These are phyloP conservation scores for Penicillium tannophilum DNA, from an alignment of 495 filamentous ascomycete species.

Conservation along the genomic window DNA sequence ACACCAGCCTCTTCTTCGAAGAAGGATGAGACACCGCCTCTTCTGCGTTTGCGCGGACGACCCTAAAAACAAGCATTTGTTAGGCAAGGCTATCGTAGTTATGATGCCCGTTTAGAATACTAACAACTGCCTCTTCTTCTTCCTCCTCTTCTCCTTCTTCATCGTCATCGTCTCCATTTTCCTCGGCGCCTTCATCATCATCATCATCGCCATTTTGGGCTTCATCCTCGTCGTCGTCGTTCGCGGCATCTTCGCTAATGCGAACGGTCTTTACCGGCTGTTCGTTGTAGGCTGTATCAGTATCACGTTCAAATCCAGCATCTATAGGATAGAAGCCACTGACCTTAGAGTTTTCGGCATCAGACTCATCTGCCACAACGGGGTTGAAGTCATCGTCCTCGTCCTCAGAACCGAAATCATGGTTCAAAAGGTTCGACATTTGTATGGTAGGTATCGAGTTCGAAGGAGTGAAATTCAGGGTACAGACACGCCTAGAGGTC, in stretches of 20 bases:
- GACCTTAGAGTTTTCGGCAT: conserved; percentile 60
- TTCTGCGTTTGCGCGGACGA: conserved; percentile 76
- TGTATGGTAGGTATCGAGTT: conserved; percentile 17
- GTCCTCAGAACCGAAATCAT: conserved; percentile 69
- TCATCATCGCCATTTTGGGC: conserved; percentile 55
- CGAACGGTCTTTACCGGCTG: conserved; percentile 49
- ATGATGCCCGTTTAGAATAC: conserved; percentile 18
- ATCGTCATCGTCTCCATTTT: conserved; percentile 49
- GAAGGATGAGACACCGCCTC: conserved; percentile 74
- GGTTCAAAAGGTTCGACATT: conserved; percentile 57
- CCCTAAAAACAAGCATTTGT: conserved; percentile 46
- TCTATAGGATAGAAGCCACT: conserved; percentile 21
- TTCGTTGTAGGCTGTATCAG: conserved; percentile 21
- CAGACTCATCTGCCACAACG: conserved; percentile 64
- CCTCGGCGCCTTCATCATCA: conserved; percentile 47
- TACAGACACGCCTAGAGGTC: not conserved
- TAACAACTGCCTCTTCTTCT: conserved; percentile 30
- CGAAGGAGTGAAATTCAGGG: not conserved
- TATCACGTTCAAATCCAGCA: conserved; percentile 1
- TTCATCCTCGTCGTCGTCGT: conserved; percentile 47
- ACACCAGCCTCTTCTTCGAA: conserved; percentile 97
- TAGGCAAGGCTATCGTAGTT: conserved; percentile 17
- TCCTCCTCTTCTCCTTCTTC: conserved; percentile 41
- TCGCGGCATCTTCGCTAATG: conserved; percentile 51
- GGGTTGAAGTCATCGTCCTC: conserved; percentile 87